phyloP scores from a whole-genome alignment of 2,329 filamentous ascomycete genomes.

The Acrocalymma vagum region DNA sequence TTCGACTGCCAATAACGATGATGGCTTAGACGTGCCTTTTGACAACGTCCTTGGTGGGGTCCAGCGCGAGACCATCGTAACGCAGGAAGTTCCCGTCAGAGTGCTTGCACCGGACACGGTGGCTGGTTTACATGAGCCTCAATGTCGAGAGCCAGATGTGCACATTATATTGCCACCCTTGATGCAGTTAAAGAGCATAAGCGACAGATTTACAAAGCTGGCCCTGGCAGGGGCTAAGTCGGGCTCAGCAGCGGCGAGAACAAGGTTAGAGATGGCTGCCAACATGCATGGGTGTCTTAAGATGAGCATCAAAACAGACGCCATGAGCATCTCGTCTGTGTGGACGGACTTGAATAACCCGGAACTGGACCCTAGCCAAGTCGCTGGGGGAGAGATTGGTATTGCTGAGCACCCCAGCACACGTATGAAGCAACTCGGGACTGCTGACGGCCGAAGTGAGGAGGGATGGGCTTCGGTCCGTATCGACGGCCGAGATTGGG shows the following conservation, averaged over 20 bases:
- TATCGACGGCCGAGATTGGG: slow-evolving; percentile 95
- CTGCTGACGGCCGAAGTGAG: slow-evolving; percentile 71
- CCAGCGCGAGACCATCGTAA: slow-evolving; percentile 89
- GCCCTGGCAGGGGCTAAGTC: slow-evolving; percentile 52
- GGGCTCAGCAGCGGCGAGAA: slow-evolving; percentile 40
- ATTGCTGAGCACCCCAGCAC: slow-evolving; percentile 85
- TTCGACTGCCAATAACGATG: slow-evolving; percentile 28
- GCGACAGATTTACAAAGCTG: slow-evolving; percentile 92
- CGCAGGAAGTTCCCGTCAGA: slow-evolving; percentile 94
- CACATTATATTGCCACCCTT: slow-evolving; percentile 90
- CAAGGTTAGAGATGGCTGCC: slow-evolving; percentile 82
- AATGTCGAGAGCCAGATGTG: slow-evolving; percentile 89
- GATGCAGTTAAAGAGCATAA: slow-evolving; percentile 89
- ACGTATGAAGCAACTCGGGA: slow-evolving; percentile 69
- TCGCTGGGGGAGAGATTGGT: slow-evolving; percentile 70
- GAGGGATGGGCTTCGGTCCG: slow-evolving; percentile 88
- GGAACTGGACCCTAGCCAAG: slow-evolving; percentile 79
- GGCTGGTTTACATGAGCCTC: slow-evolving; percentile 93
- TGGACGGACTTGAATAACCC: slow-evolving; percentile 91
- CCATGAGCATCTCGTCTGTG: slow-evolving; percentile 82
- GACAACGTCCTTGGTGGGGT: slow-evolving; percentile 47
- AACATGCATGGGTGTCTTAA: slow-evolving; percentile 93
- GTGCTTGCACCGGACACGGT: slow-evolving; percentile 85
- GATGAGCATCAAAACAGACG: slow-evolving; percentile 82
- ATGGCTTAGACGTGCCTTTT: slow-evolving; percentile 34